Evolutionary conservation across 2,329 filamentous ascomycete species (phyloP), one percentile per base, ranked within the genome.

Genomic region (Aureobasidium sp.): DNA sequence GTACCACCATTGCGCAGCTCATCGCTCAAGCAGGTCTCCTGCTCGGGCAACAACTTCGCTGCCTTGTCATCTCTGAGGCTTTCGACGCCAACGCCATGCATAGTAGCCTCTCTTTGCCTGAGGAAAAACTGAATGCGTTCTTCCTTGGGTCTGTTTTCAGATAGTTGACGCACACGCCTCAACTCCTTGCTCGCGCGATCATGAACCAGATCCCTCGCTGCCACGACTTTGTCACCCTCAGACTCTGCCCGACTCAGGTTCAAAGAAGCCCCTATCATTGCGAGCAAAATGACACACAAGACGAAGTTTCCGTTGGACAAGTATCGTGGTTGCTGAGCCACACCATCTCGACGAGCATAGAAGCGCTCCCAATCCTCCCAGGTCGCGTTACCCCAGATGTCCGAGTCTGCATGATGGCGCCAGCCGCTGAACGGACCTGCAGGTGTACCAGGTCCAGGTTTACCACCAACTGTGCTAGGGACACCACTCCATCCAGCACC

Each of bases 331-430:
- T 84, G 83, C n/a, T 51, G 53, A 8, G 42, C 7, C 56, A 36
- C 55, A 15, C 42, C 41, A 53, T 50, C 60, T 39, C 55, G 42
- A 13, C 53, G 42, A 12, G 52, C 52, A 64, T 75, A 72, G 74
- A 75, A 77, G 48, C 81, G 82, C 77, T 96, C 90, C 92, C 92
- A 97, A 73, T 99, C 94, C 73, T 99, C 94, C 94, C 94, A 99
- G 0, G 94, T 97, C 0, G 91, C 94, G 73, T 97, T 97, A 68
- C 78, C 73, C 69, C 79, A 83, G 53, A 87, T 83, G 2, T 64
- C 50, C 3, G 81, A 72, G 71, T 79, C 62, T 69, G 77, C 68
- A 70, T 77, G 67, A 64, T 76, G 67, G 39, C 61, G 65, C 69
- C 68, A 71, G 64, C 66, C 69, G n/a, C 68, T 71, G 64, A 74